A percentile compares a stretch with the other conserved stretches of the same genome.
Conservation (phyloP, 192 early-diverging fungal genomes). For the Entomortierella chlamydospora region DNA sequence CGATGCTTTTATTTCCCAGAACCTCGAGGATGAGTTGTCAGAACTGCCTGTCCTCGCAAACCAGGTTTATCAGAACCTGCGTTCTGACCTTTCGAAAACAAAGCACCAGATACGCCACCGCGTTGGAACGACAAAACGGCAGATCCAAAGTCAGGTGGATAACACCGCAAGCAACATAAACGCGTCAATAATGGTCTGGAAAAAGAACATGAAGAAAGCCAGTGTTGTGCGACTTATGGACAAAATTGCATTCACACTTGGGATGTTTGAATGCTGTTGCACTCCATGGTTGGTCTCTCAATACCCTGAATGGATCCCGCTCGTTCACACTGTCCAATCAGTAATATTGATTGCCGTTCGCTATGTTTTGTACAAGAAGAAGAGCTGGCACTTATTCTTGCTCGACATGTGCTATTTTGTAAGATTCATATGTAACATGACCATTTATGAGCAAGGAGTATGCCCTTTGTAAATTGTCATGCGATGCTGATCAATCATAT, state of each 20-base stretch:
- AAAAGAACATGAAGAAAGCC: slow-evolving; percentile 51
- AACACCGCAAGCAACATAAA: slow-evolving; percentile 32
- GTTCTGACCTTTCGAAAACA: slow-evolving; percentile 35
- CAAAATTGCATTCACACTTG: slow-evolving; percentile 74
- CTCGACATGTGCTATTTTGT: slow-evolving; percentile 70
- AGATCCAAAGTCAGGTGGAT: slow-evolving; percentile 37
- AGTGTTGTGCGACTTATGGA: slow-evolving; percentile 65
- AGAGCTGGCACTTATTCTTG: slow-evolving; percentile 70
- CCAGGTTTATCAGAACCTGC: slow-evolving; percentile 40
- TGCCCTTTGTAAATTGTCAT: background rate
- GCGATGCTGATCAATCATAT: slow-evolving; percentile 15
- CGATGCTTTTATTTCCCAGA: slow-evolving; percentile 48
- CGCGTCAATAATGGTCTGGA: slow-evolving; percentile 37
- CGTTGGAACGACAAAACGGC: slow-evolving; percentile 41
- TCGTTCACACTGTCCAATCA: slow-evolving; percentile 64
- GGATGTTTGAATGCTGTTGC: slow-evolving; percentile 73
- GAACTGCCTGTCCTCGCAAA: slow-evolving; percentile 40
- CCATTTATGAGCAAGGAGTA: background rate
- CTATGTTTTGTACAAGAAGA: slow-evolving; percentile 65
- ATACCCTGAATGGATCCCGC: slow-evolving; percentile 66
- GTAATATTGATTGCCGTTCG: slow-evolving; percentile 58
- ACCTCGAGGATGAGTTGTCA: slow-evolving; percentile 47
- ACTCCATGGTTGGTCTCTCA: slow-evolving; percentile 62
- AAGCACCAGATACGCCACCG: slow-evolving; percentile 37
- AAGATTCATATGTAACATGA: background rate